A percentile compares a stretch with the other conserved stretches of the same genome.
These are phyloP conservation scores for Phytophthora sp. DNA, from an alignment of 352 stramenopile species.

Conservation along the genomic window DNA sequence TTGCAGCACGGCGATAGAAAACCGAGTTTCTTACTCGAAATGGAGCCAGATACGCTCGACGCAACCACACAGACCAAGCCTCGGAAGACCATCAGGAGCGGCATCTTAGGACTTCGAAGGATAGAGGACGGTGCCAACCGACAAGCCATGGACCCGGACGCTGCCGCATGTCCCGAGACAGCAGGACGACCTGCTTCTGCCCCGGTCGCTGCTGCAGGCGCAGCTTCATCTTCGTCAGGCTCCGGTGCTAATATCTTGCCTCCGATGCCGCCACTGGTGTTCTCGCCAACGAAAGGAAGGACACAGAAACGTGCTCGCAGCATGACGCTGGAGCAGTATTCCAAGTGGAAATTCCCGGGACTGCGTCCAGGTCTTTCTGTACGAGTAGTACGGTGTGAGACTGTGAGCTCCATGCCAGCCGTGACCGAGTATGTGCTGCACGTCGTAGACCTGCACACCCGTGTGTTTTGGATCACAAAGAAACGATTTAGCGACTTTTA, in stretches of 20 bases:
- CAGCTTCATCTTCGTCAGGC: constrained; percentile 25
- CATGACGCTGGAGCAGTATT: constrained; percentile 61
- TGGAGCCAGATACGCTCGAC: constrained; percentile 18
- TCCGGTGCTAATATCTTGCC: constrained; percentile 42
- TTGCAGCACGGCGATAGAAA: constrained; percentile 41
- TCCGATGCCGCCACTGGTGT: constrained; percentile 61
- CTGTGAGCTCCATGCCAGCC: constrained; percentile 55
- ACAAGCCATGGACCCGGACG: constrained; percentile 35
- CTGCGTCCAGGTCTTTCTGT: constrained; percentile 76
- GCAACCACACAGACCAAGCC: constrained; percentile 22
- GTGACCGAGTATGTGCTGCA: constrained; percentile 81
- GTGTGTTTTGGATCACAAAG: constrained; percentile 85
- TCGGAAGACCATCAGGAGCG: constrained; percentile 21
- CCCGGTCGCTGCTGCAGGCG: constrained; percentile 1
- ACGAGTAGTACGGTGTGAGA: constrained; percentile 69
- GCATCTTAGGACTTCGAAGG: constrained; percentile 26
- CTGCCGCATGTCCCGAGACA: constrained; percentile 33
- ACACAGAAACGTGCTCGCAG: constrained; percentile 38
- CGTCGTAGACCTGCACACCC: constrained; percentile 78
- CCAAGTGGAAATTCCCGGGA: constrained; percentile 55
- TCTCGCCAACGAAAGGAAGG: constrained; percentile 52
- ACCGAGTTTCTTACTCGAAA: constrained; percentile 39
- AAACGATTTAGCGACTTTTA: constrained; percentile 84
- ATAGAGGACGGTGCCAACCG: constrained; percentile 32
- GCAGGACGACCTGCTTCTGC: constrained; percentile 19